phyloP scores from a whole-genome alignment of 164 flowering plant species.

The Chimonanthus salicifolius region DNA sequence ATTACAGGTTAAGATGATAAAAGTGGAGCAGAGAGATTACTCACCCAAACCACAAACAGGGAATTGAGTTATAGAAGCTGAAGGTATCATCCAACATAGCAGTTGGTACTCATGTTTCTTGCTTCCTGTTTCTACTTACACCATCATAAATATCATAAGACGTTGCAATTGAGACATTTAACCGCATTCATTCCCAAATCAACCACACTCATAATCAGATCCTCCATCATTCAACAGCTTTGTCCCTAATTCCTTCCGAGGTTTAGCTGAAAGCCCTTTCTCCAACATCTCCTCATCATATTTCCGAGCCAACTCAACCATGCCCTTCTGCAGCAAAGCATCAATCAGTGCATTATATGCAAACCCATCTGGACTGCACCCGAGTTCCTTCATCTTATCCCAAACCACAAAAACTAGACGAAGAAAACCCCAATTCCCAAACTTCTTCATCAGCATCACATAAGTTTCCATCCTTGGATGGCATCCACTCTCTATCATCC shows the following conservation, averaged over 20 bases:
- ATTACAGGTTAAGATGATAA: neutral
- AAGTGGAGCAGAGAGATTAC: neutral
- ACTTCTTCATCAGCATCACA: constrained; percentile 88
- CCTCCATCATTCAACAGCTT: constrained; percentile 21
- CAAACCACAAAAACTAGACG: constrained; percentile 68
- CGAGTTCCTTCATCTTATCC: constrained; percentile 75
- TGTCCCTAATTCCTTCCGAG: constrained; percentile 50
- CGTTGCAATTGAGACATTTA: neutral
- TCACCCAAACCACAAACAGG: neutral
- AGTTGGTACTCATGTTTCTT: neutral
- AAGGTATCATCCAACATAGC: neutral
- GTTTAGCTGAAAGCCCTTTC: constrained; percentile 74
- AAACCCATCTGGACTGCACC: constrained; percentile 65
- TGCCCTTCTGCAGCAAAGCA: constrained; percentile 76
- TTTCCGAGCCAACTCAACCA: constrained; percentile 73
- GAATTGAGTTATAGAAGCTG: neutral
- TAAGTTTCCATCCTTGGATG: constrained; percentile 74
- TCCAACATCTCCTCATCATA: constrained; percentile 81
- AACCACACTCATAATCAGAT: constrained; percentile 15
- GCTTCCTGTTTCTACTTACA: neutral
- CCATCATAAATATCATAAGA: neutral
- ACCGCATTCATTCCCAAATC: neutral
- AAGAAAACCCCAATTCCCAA: constrained; percentile 94
- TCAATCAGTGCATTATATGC: constrained; percentile 88
- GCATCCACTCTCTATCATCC: constrained; percentile 68